phyloP scores from a whole-genome alignment of 495 filamentous ascomycete species.

The Lasiosphaeria miniovina region DNA sequence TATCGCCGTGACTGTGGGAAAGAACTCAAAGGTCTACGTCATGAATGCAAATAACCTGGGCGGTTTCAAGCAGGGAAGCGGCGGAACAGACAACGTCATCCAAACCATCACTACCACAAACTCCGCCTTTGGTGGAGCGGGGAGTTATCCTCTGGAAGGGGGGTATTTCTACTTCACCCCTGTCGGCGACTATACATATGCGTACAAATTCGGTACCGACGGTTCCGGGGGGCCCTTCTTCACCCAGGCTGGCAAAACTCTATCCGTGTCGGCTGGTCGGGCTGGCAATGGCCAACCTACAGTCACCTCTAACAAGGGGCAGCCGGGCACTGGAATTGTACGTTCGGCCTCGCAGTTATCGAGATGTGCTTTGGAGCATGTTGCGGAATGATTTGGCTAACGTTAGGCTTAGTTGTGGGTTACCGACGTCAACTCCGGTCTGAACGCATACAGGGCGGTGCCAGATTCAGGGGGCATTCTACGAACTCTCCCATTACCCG shows the following conservation, averaged over 20 bases:
- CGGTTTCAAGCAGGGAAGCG: constrained; percentile 44
- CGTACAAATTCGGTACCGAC: constrained; percentile 38
- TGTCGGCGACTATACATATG: constrained; percentile 27
- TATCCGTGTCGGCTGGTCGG: constrained; percentile 33
- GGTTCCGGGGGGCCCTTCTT: constrained; percentile 36
- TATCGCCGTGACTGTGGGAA: constrained; percentile 41
- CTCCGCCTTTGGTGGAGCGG: constrained; percentile 45
- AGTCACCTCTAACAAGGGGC: constrained; percentile 40
- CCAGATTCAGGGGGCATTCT: constrained; percentile 38
- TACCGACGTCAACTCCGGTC: constrained; percentile 35
- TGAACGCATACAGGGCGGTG: constrained; percentile 38
- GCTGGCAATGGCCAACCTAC: constrained; percentile 42
- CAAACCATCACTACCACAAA: constrained; percentile 38
- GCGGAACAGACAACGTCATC: constrained; percentile 40
- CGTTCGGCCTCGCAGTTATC: background rate
- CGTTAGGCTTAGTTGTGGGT: constrained; percentile 27
- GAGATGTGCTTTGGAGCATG: background rate
- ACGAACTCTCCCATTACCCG: constrained; percentile 35
- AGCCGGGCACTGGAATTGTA: constrained; percentile 33
- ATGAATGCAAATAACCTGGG: constrained; percentile 47
- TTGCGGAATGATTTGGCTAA: constrained; percentile 14
- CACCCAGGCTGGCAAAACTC: constrained; percentile 32
- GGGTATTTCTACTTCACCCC: constrained; percentile 49
- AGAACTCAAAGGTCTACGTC: constrained; percentile 48
- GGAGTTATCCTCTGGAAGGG: constrained; percentile 46